Evolutionary conservation across 306 rosid species (phyloP).

Genomic region (Alnus rubra): DNA sequence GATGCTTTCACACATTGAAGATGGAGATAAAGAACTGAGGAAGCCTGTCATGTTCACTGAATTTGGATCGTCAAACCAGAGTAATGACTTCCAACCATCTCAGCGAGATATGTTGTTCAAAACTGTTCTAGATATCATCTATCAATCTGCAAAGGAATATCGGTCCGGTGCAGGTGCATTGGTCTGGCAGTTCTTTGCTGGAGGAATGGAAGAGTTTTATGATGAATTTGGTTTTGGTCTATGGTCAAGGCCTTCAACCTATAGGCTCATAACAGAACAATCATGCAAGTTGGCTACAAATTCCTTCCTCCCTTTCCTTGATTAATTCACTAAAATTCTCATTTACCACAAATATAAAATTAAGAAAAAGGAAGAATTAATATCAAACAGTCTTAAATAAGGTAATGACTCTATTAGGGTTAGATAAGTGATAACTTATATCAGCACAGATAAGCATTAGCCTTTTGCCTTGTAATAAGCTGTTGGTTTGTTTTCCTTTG

Average conservation of each 20-base stretch:
- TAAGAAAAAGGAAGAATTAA: no score
- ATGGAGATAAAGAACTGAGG: constrained; percentile 68
- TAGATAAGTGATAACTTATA: no score
- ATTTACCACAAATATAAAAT: no score
- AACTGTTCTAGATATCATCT: constrained; percentile 55
- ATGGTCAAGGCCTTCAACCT: constrained; percentile 54
- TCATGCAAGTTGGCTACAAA: constrained; percentile 70
- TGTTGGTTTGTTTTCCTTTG: no score
- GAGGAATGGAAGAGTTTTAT: constrained; percentile 69
- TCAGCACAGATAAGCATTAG: no score
- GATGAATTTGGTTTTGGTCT: constrained; percentile 89
- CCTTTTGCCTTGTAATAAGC: no score
- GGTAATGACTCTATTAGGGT: no score
- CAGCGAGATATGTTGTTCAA: constrained; percentile 63
- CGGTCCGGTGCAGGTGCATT: constrained; percentile 80
- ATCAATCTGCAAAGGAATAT: constrained; percentile 78
- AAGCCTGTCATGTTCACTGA: constrained; percentile 94
- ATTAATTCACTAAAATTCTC: no score
- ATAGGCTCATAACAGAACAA: constrained; percentile 53
- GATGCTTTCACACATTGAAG: constrained; percentile 95
- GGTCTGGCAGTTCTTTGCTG: constrained; percentile 82
- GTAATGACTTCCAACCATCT: constrained; percentile 48
- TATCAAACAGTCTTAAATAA: no score
- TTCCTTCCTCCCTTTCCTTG: no score
- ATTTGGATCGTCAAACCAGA: constrained; percentile 72